Conservation (phyloP, 371 early-diverging fungal genomes). For the Apophysomyces variabilis region DNA sequence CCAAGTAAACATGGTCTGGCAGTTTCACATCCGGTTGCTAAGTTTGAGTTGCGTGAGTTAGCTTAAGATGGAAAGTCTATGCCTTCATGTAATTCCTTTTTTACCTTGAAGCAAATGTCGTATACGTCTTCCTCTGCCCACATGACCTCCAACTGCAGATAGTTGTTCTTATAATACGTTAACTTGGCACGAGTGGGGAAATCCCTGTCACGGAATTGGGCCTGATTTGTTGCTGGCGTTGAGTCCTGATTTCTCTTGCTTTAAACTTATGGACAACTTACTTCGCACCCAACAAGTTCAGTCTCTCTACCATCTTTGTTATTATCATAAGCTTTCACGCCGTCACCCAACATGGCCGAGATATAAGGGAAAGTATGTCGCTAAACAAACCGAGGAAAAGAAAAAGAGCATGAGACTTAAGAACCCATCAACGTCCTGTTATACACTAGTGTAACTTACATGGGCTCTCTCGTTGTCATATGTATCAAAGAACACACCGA, state of each 20-base stretch:
- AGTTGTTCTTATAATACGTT: constrained; percentile 75
- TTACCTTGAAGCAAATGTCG: constrained; percentile 81
- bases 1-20: constrained; percentile 79
- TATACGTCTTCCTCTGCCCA: constrained; percentile 71
- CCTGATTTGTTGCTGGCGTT: constrained; percentile 17
- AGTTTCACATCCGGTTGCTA: constrained; percentile 67
- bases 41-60: background rate
- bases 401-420: no score
- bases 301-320: constrained; percentile 80
- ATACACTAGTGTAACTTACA: constrained; percentile 44
- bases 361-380: constrained; percentile 85
- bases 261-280: constrained; percentile 14
- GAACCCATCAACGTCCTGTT: background rate
- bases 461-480: constrained; percentile 87
- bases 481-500: constrained; percentile 96
- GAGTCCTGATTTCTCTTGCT: no score
- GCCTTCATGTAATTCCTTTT: background rate
- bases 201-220: constrained; percentile 76
- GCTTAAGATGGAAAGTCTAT: background rate
- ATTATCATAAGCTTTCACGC: constrained; percentile 79
- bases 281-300: constrained; percentile 74
- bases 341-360: constrained; percentile 93
- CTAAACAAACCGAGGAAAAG: constrained; percentile 9
- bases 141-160: constrained; percentile 67
- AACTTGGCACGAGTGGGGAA: constrained; percentile 76